Evolutionary conservation across 106 monocot species (phyloP).

Genomic region (Apostasia shenzhenica): DNA sequence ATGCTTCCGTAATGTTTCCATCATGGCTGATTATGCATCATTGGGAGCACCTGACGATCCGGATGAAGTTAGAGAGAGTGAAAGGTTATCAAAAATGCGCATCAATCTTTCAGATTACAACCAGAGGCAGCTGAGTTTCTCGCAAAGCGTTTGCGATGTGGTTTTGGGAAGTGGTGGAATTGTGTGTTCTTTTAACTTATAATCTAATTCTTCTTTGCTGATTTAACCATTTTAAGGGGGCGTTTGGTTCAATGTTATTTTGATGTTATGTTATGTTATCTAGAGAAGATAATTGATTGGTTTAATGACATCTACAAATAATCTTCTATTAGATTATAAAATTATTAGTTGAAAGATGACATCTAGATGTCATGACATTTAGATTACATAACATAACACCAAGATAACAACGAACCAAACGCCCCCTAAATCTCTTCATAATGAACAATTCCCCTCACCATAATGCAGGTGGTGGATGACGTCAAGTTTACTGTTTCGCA

Average conservation of each 20-base stretch:
- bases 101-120: conserved; percentile 40
- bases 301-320: too few relatives aligned
- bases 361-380: too few relatives aligned
- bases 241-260: too few relatives aligned
- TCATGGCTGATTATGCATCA: conserved; percentile 89
- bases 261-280: too few relatives aligned
- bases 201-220: neutral
- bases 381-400: too few relatives aligned
- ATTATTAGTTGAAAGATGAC: too few relatives aligned
- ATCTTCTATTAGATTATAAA: too few relatives aligned
- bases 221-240: neutral
- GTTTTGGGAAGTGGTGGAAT: conserved; percentile 92
- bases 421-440: neutral
- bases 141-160: conserved; percentile 96
- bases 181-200: conserved; percentile 26
- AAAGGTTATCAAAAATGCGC: conserved; percentile 41
- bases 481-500: conserved; percentile 95
- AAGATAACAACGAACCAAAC: too few relatives aligned
- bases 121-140: conserved; percentile 56
- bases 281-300: too few relatives aligned
- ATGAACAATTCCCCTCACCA: neutral
- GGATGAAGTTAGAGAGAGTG: conserved; percentile 83
- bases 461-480: conserved; percentile 75
- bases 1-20: conserved; percentile 66
- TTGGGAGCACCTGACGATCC: conserved; percentile 81